Conservation (phyloP, 192 early-diverging fungal genomes). For the Chytriomyces hyalinus region DNA sequence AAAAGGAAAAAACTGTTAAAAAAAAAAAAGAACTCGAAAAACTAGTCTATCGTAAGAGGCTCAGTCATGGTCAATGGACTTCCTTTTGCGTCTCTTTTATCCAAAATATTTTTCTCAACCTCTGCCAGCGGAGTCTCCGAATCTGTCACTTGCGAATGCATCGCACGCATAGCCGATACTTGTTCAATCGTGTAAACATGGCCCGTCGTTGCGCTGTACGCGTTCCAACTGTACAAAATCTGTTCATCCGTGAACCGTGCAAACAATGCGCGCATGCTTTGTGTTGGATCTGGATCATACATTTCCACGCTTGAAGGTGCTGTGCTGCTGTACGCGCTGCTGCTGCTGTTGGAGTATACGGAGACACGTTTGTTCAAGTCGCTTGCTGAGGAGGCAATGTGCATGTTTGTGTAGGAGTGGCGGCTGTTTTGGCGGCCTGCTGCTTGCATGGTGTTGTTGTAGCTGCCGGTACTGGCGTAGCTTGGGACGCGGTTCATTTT, state of each 20-base stretch:
- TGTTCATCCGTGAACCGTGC: background rate
- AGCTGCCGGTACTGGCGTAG: background rate
- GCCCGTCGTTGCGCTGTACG: constrained; percentile 6
- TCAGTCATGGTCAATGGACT: no score
- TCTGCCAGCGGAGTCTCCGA: no score
- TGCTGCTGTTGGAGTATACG: background rate
- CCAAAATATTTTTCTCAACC: no score
- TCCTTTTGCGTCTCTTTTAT: no score
- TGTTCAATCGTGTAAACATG: constrained; percentile 3
- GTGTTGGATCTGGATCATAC: background rate
- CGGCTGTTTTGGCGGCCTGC: background rate
- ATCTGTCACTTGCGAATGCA: constrained; percentile 4
- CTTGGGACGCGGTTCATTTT: background rate
- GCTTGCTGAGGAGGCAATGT: no score
- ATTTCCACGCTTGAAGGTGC: background rate
- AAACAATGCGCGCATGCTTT: background rate
- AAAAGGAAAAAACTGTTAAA: no score
- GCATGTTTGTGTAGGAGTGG: background rate
- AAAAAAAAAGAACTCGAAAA: no score
- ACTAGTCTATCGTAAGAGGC: no score
- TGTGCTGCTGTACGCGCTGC: background rate
- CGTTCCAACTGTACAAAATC: constrained; percentile 14
- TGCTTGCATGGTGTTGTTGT: background rate
- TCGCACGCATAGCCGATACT: constrained; percentile 6
- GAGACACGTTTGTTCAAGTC: background rate